Evolutionary conservation across 2,329 filamentous ascomycete genomes (phyloP).

Genomic region (Thermochaetoides dissita): DNA sequence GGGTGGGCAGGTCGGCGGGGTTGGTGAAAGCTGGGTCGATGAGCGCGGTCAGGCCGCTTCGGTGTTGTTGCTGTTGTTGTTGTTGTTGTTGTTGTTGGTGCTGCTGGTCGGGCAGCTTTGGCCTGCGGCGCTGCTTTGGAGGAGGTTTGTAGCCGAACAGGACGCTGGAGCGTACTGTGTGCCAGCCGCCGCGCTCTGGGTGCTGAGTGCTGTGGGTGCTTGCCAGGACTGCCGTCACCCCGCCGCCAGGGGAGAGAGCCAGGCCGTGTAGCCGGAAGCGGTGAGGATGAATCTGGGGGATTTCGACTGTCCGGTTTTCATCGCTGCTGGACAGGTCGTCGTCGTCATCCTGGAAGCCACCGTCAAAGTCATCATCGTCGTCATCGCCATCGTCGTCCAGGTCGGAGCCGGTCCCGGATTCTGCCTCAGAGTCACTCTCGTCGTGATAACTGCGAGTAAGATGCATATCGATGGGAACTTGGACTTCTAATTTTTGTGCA

Average conservation of each 20-base stretch:
- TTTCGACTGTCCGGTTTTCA: slow-evolving; percentile 5
- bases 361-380: slow-evolving; percentile 5
- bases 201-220: slow-evolving; percentile 35
- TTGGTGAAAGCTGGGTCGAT: slow-evolving; percentile 3
- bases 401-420: not conserved
- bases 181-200: slow-evolving; percentile 28
- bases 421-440: slow-evolving; percentile 11
- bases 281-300: slow-evolving; percentile 32
- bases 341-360: slow-evolving; percentile 1
- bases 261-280: slow-evolving; percentile 41
- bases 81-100: slow-evolving; percentile 5
- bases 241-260: slow-evolving; percentile 35
- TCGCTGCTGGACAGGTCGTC: slow-evolving; percentile 10
- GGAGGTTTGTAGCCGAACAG: slow-evolving; percentile 21
- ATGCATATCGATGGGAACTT: slow-evolving; percentile 31
- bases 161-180: slow-evolving; percentile 24
- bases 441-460: slow-evolving; percentile 22
- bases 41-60: not conserved
- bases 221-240: slow-evolving; percentile 35
- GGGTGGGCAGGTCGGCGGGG: not conserved
- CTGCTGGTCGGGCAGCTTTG: not conserved
- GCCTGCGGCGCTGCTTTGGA: slow-evolving; percentile 4
- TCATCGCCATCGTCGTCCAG: slow-evolving; percentile 11
- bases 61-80: not conserved
- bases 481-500: slow-evolving; percentile 27